Evolutionary conservation across 169 alveolate genomes (phyloP).

Genomic region (Cryptosporidium muris): DNA sequence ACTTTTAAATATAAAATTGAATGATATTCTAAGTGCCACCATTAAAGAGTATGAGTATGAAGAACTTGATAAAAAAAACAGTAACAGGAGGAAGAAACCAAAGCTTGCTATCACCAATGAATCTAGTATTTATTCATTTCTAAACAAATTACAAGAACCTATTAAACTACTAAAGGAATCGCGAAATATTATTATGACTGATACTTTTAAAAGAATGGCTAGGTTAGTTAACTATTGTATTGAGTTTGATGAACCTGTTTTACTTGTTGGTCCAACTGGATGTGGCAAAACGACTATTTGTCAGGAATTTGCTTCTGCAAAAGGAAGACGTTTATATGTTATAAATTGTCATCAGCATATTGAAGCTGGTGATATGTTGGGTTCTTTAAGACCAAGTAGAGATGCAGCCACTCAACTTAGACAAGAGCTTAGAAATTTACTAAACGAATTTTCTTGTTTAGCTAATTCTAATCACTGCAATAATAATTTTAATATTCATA

Average conservation of each 20-base stretch:
- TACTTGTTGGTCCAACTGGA: slow-evolving; percentile 99
- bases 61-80: not conserved
- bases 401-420: slow-evolving; percentile 58
- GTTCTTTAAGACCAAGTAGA: slow-evolving; percentile 90
- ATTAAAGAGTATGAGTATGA: not conserved
- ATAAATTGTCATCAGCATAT: slow-evolving; percentile 96
- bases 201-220: slow-evolving; percentile 81
- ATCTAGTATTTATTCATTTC: not conserved
- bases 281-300: slow-evolving; percentile 98
- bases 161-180: not conserved
- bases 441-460: not conserved
- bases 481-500: not conserved
- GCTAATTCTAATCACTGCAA: not conserved
- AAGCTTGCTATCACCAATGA: not conserved
- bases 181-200: slow-evolving; percentile 14
- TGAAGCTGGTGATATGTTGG: slow-evolving; percentile 96
- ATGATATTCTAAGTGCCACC: slow-evolving; percentile 21
- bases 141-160: not conserved
- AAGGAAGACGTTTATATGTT: slow-evolving; percentile 78
- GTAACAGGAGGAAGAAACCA: slow-evolving; percentile 2
- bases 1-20: slow-evolving; percentile 16
- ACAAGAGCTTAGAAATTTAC: slow-evolving; percentile 32
- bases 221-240: slow-evolving; percentile 91
- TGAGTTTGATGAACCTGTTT: slow-evolving; percentile 93
- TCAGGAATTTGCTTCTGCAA: slow-evolving; percentile 87